Conservation (phyloP, 2,329 filamentous ascomycete species). For the Scedosporium aurantiacum region DNA sequence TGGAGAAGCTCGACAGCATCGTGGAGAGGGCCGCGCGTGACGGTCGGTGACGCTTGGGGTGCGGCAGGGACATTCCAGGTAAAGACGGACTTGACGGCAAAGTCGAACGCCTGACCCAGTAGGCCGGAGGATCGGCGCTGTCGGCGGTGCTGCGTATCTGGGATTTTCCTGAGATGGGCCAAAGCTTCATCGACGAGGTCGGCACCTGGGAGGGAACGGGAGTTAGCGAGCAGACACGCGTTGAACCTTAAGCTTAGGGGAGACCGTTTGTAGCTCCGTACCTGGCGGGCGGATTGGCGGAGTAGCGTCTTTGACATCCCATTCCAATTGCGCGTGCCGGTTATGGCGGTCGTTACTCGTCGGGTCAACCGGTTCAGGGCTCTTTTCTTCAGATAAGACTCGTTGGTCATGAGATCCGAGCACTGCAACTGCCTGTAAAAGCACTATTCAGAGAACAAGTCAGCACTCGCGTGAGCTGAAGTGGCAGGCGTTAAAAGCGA, state of each 20-base stretch:
- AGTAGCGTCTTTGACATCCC: background rate
- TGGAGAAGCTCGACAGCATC: slow-evolving; percentile 43
- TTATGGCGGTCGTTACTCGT: background rate
- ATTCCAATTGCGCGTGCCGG: background rate
- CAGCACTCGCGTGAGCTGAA: no score
- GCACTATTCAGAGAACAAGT: background rate
- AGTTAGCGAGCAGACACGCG: background rate
- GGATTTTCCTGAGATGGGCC: slow-evolving; percentile 37
- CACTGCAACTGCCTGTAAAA: slow-evolving; percentile 3
- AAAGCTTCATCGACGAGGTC: slow-evolving; percentile 43
- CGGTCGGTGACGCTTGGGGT: slow-evolving; percentile 23
- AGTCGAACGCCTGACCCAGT: slow-evolving; percentile 28
- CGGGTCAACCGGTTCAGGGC: background rate
- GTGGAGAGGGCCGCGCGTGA: slow-evolving; percentile 30
- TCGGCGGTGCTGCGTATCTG: slow-evolving; percentile 31
- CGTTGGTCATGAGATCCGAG: slow-evolving; percentile 2
- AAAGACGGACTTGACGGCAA: slow-evolving; percentile 37
- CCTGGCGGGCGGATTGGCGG: background rate
- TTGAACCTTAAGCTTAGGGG: background rate
- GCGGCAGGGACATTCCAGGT: slow-evolving; percentile 37
- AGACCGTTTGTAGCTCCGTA: background rate
- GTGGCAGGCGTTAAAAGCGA: no score
- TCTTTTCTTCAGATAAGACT: background rate
- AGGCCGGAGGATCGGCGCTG: slow-evolving; percentile 34
- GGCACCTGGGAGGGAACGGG: slow-evolving; percentile 26